Evolutionary conservation across 805 yeast genomes (phyloP), one percentile per base, ranked within the genome.

Genomic region (Monosporozyma servazzii): DNA sequence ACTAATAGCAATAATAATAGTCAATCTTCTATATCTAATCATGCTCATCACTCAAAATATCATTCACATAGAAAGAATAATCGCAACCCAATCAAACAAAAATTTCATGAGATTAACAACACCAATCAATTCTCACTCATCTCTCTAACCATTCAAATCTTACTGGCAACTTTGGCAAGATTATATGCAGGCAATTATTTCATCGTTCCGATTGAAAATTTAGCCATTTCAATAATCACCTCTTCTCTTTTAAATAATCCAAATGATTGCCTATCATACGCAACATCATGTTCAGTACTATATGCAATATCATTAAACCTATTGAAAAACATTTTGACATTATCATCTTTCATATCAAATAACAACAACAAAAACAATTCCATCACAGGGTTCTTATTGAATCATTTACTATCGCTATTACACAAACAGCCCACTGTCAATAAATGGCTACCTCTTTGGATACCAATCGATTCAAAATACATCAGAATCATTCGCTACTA

Each of bases 231-330:
- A 8, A 58, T 65, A 1, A 40, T 64, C 21, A 66, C 69, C 17
- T 65, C 70, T 1, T 64, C 66, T n/a, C 54, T 65, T 55, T 63
- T 64, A n/a, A 65, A 63, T 50, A 63, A 64, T 45, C 65, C 69
- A 3, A 52, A 50, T 13, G 63, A 64, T 36, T 59, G 65, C 21
- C 39, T 65, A 30, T 58, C 59, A 47, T 58, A 56, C 49, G 69
- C 70, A 4, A 58, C 65, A 0, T 53, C 63, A n/a, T 59, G 65
- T 46, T 61, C 67, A 7, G 57, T 62, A 3, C 42, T 64, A 23
- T 61, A 64, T 50, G 66, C 64, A 1, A 52, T 60, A 2, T 51
- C 62, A 2, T 44, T 57, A 3, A 59, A 62, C 25, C 31, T 53
- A 3, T 51, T 48, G n/a, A 54, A 51, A 40, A 56, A 53, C 43